Base-by-base conservation (phyloP, 2,329 filamentous ascomycete species). In the Fonsecaea monophora region DNA sequence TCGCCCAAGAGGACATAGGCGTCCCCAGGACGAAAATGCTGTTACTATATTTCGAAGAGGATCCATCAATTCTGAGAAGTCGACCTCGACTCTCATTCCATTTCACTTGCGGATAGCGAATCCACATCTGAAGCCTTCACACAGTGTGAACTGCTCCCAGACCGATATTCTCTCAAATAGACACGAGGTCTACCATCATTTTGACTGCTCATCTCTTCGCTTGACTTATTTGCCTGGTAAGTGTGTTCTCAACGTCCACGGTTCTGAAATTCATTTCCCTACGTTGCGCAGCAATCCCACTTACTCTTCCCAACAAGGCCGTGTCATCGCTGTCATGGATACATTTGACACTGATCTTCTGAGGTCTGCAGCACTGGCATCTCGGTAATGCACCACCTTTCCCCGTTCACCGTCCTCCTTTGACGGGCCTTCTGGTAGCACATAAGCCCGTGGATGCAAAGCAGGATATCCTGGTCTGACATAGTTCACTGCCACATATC, bases 291-390 rank as follows among this genome's bases (percentile, higher is more conserved):
- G 59, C 34, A 40, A 53, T 61, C n/a, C 59, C 59, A 61, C 38
- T 21, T 34, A 35, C 45, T 25, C 59, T 56, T 37, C 21, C 63
- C 59, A 61, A 56, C 54, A 59, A 66, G 40, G 34, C 50, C 50
- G 18, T 69, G 68, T 69, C 68, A 69, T 54, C 30, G 48, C 62
- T 69, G 68, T 67, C 68, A 69, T 69, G 65, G 53, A 60, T 50
- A 45, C 6, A 57, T 65, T 58, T 69, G 68, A 61, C 68, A 63
- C 55, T 32, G 61, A 56, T 69, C 64, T 53, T 65, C 62, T 56
- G 54, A 65, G 53, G 42, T 18, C 56, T 65, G 65, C 65, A 65
- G 48, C 53, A 56, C 12, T 69, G 68, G 65, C 68, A 65, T 67
- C 55, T 69, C 62, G 68, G 64, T 69, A 60, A 55, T 69, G 68